Conservation (phyloP, 441 rosid species). For the Brassica balearica region DNA sequence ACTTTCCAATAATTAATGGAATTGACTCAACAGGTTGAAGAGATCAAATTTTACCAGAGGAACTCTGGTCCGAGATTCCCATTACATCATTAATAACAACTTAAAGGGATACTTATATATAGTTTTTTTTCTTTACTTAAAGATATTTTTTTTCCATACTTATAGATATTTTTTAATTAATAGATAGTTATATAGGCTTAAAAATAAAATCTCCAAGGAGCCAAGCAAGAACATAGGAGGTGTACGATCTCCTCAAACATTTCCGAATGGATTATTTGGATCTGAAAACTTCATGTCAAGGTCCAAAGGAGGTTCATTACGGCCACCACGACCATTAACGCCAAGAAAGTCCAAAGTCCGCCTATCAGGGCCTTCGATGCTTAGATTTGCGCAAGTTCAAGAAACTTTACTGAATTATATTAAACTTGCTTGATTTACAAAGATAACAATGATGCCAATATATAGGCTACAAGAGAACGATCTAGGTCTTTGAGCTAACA, state of each 20-base stretch:
- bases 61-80: no score
- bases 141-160: neutral
- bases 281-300: neutral
- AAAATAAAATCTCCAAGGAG: neutral
- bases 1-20: neutral
- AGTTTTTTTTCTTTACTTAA: neutral
- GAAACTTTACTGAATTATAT: no score
- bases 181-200: neutral
- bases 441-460: no score
- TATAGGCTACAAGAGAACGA: no score
- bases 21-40: neutral
- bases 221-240: neutral
- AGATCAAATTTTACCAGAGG: no score
- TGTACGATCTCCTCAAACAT: neutral
- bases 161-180: neutral
- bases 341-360: neutral
- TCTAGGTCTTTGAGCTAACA: no score
- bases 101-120: no score
- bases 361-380: neutral
- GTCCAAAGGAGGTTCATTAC: constrained; percentile 1
- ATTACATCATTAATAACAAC: no score
- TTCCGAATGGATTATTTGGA: neutral
- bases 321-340: neutral
- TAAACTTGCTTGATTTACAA: no score
- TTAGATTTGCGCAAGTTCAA: neutral